A percentile compares a stretch with the other conserved stretches of the same genome.
These are phyloP conservation scores for Alternaria sp. DNA, from an alignment of 2,329 filamentous ascomycete genomes.

Conservation along the genomic window DNA sequence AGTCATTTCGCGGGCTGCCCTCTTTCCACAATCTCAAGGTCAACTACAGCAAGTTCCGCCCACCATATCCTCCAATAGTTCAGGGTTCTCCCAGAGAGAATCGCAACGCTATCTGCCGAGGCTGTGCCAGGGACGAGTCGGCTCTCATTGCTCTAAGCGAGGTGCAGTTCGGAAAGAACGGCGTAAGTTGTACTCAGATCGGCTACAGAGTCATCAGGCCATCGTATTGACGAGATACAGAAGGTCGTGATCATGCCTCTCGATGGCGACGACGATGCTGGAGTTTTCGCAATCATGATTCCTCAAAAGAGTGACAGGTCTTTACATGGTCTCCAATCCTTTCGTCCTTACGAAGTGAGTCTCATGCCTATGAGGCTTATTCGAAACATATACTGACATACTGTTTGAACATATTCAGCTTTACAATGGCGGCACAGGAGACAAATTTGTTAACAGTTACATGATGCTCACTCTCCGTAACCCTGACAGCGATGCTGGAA, in stretches of 20 bases:
- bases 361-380: background rate
- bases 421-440: background rate
- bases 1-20: slow-evolving; percentile 22
- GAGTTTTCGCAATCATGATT: slow-evolving; percentile 32
- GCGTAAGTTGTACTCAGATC: slow-evolving; percentile 13
- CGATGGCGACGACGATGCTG: slow-evolving; percentile 19
- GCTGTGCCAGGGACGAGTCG: slow-evolving; percentile 22
- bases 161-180: slow-evolving; percentile 16
- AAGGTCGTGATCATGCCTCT: slow-evolving; percentile 31
- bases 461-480: slow-evolving; percentile 26
- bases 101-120: slow-evolving; percentile 31
- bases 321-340: slow-evolving; percentile 21
- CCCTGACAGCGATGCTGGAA: slow-evolving; percentile 7
- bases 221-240: slow-evolving; percentile 15
- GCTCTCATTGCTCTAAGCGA: slow-evolving; percentile 27
- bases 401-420: background rate
- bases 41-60: slow-evolving; percentile 17
- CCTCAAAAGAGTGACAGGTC: slow-evolving; percentile 25
- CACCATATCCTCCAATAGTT: slow-evolving; percentile 18
- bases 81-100: slow-evolving; percentile 6
- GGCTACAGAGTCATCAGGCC: background rate
- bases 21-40: slow-evolving; percentile 22
- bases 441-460: slow-evolving; percentile 22
- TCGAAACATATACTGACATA: background rate
- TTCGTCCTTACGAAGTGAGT: slow-evolving; percentile 24